Conservation (phyloP, 768 basidiomycete genomes). For the Hysterangium stoloniferum region DNA sequence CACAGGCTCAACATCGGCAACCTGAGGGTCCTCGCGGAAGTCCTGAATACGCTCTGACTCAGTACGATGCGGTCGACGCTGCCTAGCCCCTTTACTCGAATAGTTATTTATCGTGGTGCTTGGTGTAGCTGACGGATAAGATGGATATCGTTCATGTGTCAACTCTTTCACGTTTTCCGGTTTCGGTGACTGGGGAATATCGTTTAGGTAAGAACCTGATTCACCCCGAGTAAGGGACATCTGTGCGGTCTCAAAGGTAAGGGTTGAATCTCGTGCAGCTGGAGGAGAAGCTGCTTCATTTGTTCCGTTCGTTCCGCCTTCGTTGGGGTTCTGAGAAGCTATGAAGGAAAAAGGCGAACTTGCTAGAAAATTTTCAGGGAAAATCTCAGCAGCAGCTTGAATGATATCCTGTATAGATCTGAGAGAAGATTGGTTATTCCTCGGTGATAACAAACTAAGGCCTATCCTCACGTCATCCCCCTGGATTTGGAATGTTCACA, state of each 20-base stretch:
- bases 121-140: background rate
- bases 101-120: background rate
- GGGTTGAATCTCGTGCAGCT: background rate
- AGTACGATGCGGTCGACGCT: conserved; percentile 24
- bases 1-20: conserved; percentile 65
- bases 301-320: background rate
- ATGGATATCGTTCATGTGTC: background rate
- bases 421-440: background rate
- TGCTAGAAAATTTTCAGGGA: background rate
- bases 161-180: background rate
- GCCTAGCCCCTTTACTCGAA: background rate
- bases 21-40: conserved; percentile 60
- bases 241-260: background rate
- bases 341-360: background rate
- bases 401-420: background rate
- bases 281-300: background rate
- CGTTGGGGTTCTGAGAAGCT: background rate
- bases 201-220: background rate
- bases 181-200: background rate
- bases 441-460: background rate
- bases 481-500: background rate
- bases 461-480: conserved; percentile 1
- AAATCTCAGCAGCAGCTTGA: background rate
- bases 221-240: background rate
- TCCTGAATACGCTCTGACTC: conserved; percentile 74